Conservation (phyloP, 1,139 yeast genomes). For the Hansenula lynferdii region DNA sequence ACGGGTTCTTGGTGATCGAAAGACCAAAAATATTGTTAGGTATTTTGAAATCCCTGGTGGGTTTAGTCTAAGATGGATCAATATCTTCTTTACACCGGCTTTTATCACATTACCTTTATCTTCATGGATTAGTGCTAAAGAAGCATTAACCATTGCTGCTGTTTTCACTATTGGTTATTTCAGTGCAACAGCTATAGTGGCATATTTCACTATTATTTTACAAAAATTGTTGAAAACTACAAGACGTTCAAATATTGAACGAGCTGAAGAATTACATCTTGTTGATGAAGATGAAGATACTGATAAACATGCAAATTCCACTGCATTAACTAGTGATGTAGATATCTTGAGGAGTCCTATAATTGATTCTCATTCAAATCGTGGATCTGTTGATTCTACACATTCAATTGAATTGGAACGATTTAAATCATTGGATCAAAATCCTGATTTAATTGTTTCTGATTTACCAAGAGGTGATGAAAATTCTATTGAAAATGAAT, state of each 20-base stretch:
- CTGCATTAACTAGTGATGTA: slow-evolving; percentile 4
- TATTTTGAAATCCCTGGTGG: slow-evolving; percentile 62
- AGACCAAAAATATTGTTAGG: slow-evolving; percentile 38
- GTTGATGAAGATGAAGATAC: slow-evolving; percentile 11
- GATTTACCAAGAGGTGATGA: slow-evolving; percentile 22
- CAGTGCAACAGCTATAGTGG: slow-evolving; percentile 44
- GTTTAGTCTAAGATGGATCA: slow-evolving; percentile 72
- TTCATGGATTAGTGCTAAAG: slow-evolving; percentile 56
- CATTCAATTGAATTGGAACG: slow-evolving; percentile 2
- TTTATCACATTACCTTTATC: slow-evolving; percentile 69
- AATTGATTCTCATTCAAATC: background rate
- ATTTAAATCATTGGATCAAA: slow-evolving; percentile 10
- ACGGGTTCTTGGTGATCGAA: slow-evolving; percentile 30
- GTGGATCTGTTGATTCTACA: background rate
- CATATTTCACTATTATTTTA: slow-evolving; percentile 38
- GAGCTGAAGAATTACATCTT: slow-evolving; percentile 24
- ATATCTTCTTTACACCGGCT: slow-evolving; percentile 72
- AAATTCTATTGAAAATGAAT: slow-evolving; percentile 15
- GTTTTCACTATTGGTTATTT: slow-evolving; percentile 65
- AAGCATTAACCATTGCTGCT: slow-evolving; percentile 70
- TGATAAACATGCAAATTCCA: slow-evolving; percentile 5
- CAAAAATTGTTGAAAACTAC: slow-evolving; percentile 28
- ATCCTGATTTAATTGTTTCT: slow-evolving; percentile 13
- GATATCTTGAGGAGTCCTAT: background rate
- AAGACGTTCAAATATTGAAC: slow-evolving; percentile 18